These are phyloP conservation scores for Kodamaea hsintzibuensis DNA, from an alignment of 805 yeast genomes.

Conservation along the genomic window DNA sequence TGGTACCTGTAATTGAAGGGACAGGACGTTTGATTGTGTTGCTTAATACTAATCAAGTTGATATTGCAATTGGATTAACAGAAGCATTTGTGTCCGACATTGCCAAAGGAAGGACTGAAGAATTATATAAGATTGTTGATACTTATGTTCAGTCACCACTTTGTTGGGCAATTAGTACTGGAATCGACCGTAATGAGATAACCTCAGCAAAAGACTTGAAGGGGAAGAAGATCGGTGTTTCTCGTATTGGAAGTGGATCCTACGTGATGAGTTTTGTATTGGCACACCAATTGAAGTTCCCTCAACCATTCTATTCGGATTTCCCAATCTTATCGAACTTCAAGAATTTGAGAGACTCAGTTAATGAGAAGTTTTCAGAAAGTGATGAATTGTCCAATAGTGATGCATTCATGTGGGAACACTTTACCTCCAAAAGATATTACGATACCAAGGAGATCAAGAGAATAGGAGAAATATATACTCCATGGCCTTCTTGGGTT, in stretches of 20 bases:
- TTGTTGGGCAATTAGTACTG: slow-evolving; percentile 90
- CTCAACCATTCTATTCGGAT: slow-evolving; percentile 48
- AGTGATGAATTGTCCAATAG: slow-evolving; percentile 28
- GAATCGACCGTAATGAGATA: slow-evolving; percentile 58
- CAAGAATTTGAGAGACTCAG: slow-evolving; percentile 76
- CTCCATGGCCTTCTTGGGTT: slow-evolving; percentile 98
- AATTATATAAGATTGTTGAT: slow-evolving; percentile 64
- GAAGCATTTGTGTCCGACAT: slow-evolving; percentile 88
- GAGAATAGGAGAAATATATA: slow-evolving; percentile 81
- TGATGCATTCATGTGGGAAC: slow-evolving; percentile 96
- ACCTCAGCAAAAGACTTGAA: slow-evolving; percentile 52
- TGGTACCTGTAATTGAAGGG: slow-evolving; percentile 78
- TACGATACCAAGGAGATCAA: slow-evolving; percentile 80
- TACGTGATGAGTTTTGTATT: slow-evolving; percentile 88
- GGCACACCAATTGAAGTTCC: slow-evolving; percentile 60
- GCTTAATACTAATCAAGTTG: slow-evolving; percentile 61
- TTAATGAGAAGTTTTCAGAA: slow-evolving; percentile 47
- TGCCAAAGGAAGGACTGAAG: slow-evolving; percentile 59
- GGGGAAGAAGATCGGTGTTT: slow-evolving; percentile 70
- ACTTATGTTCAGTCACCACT: slow-evolving; percentile 86
- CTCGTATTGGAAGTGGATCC: slow-evolving; percentile 89
- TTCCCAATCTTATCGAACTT: slow-evolving; percentile 67
- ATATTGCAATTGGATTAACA: slow-evolving; percentile 84
- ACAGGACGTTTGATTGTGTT: slow-evolving; percentile 84
- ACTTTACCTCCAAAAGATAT: slow-evolving; percentile 84